Percentiles rank a stretch among this genome's conserved stretches.
Conservation (phyloP, 495 filamentous ascomycete species). For the Aspergillus saccharolyticus region DNA sequence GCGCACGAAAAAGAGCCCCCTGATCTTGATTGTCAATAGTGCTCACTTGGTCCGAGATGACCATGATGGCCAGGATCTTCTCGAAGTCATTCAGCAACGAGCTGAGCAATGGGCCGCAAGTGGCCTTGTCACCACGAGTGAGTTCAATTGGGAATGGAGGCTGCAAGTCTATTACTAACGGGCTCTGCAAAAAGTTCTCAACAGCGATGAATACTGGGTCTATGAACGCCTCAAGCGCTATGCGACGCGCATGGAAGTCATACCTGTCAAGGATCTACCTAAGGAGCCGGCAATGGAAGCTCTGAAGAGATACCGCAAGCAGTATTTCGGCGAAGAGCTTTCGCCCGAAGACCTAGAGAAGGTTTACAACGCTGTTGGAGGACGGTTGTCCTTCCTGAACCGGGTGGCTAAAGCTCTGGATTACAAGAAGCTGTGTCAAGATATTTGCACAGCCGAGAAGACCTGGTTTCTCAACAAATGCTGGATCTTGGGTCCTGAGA, state of each 20-base stretch:
- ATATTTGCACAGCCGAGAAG: constrained; percentile 78
- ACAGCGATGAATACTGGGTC: constrained; percentile 96
- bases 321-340: constrained; percentile 58
- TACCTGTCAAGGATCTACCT: constrained; percentile 73
- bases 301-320: constrained; percentile 65
- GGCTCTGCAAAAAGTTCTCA: constrained; percentile 54
- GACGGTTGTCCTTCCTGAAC: constrained; percentile 78
- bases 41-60: constrained; percentile 87
- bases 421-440: constrained; percentile 70
- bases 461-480: constrained; percentile 94
- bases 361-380: constrained; percentile 80
- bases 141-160: neutral
- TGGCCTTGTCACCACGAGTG: constrained; percentile 73
- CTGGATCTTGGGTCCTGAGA: constrained; percentile 84
- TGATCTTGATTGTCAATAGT: constrained; percentile 87
- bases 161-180: neutral
- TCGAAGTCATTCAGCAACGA: constrained; percentile 92
- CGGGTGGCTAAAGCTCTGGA: constrained; percentile 76
- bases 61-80: constrained; percentile 80
- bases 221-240: constrained; percentile 90
- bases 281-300: constrained; percentile 71
- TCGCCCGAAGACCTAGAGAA: constrained; percentile 55
- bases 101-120: constrained; percentile 94
- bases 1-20: constrained; percentile 52
- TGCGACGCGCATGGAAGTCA: constrained; percentile 86